Conservation (phyloP, 2,329 filamentous ascomycete genomes). For the Beauveria asiatica region DNA sequence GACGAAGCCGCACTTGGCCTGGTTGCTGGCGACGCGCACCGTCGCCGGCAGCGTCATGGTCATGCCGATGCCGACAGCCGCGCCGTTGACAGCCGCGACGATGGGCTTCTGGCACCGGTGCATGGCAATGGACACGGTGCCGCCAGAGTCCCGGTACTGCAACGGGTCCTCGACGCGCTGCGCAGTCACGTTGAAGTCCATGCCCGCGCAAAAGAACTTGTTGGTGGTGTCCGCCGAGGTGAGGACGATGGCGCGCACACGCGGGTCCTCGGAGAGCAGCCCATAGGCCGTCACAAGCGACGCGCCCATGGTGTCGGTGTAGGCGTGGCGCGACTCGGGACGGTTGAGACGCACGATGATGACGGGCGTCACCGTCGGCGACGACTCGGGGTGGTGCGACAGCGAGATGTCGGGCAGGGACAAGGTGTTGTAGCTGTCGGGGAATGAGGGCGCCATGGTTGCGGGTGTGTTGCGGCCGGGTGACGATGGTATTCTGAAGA, state of each 20-base stretch:
- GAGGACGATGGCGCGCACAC: conserved; percentile 47
- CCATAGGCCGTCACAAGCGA: conserved; percentile 49
- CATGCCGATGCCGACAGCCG: conserved; percentile 51
- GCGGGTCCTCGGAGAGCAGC: conserved; percentile 42
- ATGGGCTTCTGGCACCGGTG: conserved; percentile 50
- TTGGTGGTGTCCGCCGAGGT: conserved; percentile 41
- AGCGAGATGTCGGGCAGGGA: conserved; percentile 36
- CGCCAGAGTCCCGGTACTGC: conserved; percentile 41
- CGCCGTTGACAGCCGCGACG: conserved; percentile 50
- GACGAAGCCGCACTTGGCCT: conserved; percentile 64
- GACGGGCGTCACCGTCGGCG: conserved; percentile 49
- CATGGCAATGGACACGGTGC: conserved; percentile 45
- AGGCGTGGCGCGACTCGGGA: conserved; percentile 59
- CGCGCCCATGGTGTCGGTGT: conserved; percentile 54
- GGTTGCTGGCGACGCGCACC: conserved; percentile 43
- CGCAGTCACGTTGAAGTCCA: conserved; percentile 38
- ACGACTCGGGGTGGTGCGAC: conserved; percentile 40
- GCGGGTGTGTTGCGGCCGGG: not conserved
- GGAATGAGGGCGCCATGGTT: conserved; percentile 19
- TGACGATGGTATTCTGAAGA: not conserved
- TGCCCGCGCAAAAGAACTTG: conserved; percentile 49
- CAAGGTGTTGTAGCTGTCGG: conserved; percentile 32
- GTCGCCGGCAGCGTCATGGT: conserved; percentile 52
- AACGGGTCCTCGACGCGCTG: conserved; percentile 14
- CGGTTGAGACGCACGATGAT: conserved; percentile 57